Percentiles rank a stretch among this genome's conserved stretches.
Conservation (phyloP, 108 stramenopile species). For the Cyclotella choctawhatcheeana region DNA sequence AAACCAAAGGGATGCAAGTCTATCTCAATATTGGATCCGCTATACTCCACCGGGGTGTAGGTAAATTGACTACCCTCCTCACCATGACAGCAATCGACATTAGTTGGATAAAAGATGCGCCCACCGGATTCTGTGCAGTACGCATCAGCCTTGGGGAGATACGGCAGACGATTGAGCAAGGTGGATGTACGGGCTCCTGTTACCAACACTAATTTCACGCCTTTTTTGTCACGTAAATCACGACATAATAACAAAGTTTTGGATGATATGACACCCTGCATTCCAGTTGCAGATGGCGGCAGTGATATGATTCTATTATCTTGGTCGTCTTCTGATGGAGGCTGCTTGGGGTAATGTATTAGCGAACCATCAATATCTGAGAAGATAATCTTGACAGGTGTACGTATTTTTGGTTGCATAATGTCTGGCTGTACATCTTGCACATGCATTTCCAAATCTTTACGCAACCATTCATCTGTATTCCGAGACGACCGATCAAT, state of each 20-base stretch:
- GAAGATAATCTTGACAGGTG: too few relatives aligned
- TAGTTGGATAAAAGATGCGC: slow-evolving; percentile 76
- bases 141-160: slow-evolving; percentile 78
- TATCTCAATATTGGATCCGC: slow-evolving; percentile 32
- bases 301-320: slow-evolving; percentile 41
- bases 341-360: slow-evolving; percentile 64
- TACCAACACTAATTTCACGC: slow-evolving; percentile 58
- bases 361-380: slow-evolving; percentile 85
- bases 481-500: too few relatives aligned
- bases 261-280: slow-evolving; percentile 57
- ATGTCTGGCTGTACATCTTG: too few relatives aligned
- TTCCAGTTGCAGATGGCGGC: slow-evolving; percentile 73
- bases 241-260: slow-evolving; percentile 51
- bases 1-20: slow-evolving; percentile 61
- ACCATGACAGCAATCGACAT: too few relatives aligned
- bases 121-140: slow-evolving; percentile 81
- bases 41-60: too few relatives aligned
- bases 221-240: slow-evolving; percentile 38
- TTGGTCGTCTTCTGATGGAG: not conserved
- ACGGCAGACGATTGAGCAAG: slow-evolving; percentile 73
- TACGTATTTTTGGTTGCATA: too few relatives aligned
- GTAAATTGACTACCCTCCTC: too few relatives aligned
- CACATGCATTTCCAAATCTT: too few relatives aligned
- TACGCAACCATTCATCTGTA: too few relatives aligned
- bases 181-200: slow-evolving; percentile 85